These are phyloP conservation scores for Diplocarpon mali DNA, from an alignment of 2,329 filamentous ascomycete genomes.

Conservation along the genomic window DNA sequence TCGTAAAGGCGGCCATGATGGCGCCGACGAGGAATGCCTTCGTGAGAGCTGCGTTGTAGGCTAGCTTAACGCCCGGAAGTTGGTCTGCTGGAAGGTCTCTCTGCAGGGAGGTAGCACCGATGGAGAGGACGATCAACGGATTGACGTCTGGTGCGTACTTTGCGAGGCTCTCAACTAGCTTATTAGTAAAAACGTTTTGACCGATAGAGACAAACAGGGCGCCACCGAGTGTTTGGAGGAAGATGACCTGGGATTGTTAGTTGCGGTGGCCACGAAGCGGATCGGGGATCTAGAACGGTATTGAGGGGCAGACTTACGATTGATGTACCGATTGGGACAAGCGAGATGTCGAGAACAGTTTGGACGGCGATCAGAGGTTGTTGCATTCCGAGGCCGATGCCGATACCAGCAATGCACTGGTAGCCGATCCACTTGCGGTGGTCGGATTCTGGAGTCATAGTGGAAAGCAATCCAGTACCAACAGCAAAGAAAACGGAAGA, in stretches of 20 bases:
- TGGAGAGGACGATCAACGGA: slow-evolving; percentile 32
- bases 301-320: slow-evolving; percentile 24
- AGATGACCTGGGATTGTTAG: slow-evolving; percentile 30
- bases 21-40: slow-evolving; percentile 44
- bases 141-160: slow-evolving; percentile 33
- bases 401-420: slow-evolving; percentile 43
- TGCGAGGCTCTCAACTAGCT: slow-evolving; percentile 28
- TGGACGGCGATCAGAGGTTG: slow-evolving; percentile 45
- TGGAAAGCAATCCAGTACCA: slow-evolving; percentile 42
- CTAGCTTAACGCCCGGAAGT: slow-evolving; percentile 42
- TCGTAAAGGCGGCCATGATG: slow-evolving; percentile 35
- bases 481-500: slow-evolving; percentile 33
- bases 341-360: slow-evolving; percentile 42
- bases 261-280: no score
- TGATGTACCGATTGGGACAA: slow-evolving; percentile 41
- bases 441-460: slow-evolving; percentile 36
- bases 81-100: slow-evolving; percentile 37
- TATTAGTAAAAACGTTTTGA: slow-evolving; percentile 35
- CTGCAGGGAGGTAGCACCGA: slow-evolving; percentile 50
- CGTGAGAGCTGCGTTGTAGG: slow-evolving; percentile 46
- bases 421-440: slow-evolving; percentile 44
- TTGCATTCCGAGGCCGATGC: slow-evolving; percentile 49
- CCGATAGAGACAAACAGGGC: slow-evolving; percentile 48
- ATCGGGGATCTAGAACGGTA: no score
- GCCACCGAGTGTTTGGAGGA: slow-evolving; percentile 46